Evolutionary conservation across 192 early-diverging fungal genomes (phyloP), one percentile per base, ranked within the genome.

Genomic region (Kickxella alabastrina): DNA sequence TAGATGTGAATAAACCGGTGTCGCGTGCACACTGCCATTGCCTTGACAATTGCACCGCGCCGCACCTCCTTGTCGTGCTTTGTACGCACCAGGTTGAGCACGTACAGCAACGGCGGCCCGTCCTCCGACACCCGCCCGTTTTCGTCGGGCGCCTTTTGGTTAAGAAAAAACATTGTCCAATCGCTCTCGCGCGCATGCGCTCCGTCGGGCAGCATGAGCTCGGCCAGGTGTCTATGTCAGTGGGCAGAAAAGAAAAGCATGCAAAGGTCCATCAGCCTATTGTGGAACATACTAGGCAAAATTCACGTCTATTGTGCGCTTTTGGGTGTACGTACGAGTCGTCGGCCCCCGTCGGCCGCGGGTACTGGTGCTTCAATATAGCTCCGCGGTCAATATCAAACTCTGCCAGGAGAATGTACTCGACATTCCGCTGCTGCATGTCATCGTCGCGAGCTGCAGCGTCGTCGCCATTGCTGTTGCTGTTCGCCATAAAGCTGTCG

Each of bases 361-460:
- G 93, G 56, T 93, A 95, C 71, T 96, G 91, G 69, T 91, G 86
- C 27, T 86, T 81, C 42, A 96, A 75, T 3, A 83, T 82, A 2
- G 93, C 86, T 15, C 93, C 93, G 51, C 85, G 88, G 77, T 96
- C 93, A 54, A 96, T 94, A 64, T 96, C 91, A 54, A 96, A 96
- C 65, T 96, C 93, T 57, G 93, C 93, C 17, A 93, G 76, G 23
- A 96, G 81, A 62, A 96, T 89, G 53, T 87, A 86, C 43, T 87
- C 82, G 50, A 91, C 87, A 79, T 90, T 76, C 26, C 54, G 64
- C 52, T 67, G 59, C 55, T 58, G 47, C 53, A 22, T 48, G 14
- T 31, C 57, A 32, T 28, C 58, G 24, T 35, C 43, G 50, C 28
- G 55, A 14, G 50, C 49, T 13, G n/a, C n/a, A n/a, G n/a, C n/a